Base-by-base conservation (phyloP, 164 flowering plant genomes). In the Kalanchoe fedtschenkoi region DNA sequence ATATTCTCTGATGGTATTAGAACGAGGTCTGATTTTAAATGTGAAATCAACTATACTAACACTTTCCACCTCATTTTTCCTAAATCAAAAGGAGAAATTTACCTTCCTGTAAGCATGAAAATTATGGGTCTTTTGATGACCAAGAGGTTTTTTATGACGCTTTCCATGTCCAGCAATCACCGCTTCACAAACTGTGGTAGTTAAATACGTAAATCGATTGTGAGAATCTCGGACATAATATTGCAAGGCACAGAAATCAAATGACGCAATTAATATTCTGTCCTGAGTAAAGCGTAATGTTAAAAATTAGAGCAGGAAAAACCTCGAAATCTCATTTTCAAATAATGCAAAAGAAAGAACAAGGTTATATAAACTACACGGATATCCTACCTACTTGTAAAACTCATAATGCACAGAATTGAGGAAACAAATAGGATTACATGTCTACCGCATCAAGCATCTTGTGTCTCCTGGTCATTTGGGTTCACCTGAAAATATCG, bases 141-240 rank as follows among this genome's bases (percentile, higher is more conserved):
- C 53, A 66, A 35, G 42, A 47, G n/a, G 38, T 54, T 17, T 47
- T 35, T 38, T 62, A 68, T 57, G 58, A 24, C 61, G 38, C 42
- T 7, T 65, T 41, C 34, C 70, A 38, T 42, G 33, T 30, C 42
- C 62, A 14, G 64, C 61, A 58, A 24, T 44, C 32, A 56, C 29
- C 29, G 46, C 66, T 59, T 61, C 26, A n/a, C n/a, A n/a, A n/a
- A n/a, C n/a, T n/a, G n/a, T n/a, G n/a, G n/a, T n/a, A n/a, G n/a
- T n/a, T n/a, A n/a, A n/a, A n/a, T n/a, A n/a, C n/a, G n/a, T n/a
- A n/a, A n/a, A n/a, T n/a, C n/a, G n/a, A n/a, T n/a, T n/a, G n/a
- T n/a, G n/a, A n/a, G n/a, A n/a, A n/a, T n/a, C n/a, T n/a, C n/a
- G n/a, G n/a, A n/a, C n/a, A n/a, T n/a, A n/a, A n/a, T n/a, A n/a